Evolutionary conservation across 768 basidiomycete species (phyloP).

Genomic region (Mycena kentingensis): DNA sequence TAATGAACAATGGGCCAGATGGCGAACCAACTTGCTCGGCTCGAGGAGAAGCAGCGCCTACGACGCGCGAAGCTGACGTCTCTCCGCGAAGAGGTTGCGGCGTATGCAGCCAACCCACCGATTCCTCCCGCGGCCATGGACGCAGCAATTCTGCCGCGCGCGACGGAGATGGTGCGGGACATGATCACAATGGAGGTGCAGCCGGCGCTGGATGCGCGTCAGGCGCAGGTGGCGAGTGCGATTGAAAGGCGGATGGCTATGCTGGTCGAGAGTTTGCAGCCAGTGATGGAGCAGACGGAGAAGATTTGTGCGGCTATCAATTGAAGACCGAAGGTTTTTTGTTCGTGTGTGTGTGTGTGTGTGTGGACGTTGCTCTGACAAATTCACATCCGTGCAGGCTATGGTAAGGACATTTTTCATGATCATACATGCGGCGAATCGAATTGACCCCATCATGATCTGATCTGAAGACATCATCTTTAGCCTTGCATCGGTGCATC

Average conservation of each 20-base stretch:
- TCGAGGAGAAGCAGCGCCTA: not conserved
- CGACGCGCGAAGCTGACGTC: not conserved
- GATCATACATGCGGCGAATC: too few relatives aligned
- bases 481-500: too few relatives aligned
- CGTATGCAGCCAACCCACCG: not conserved
- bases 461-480: too few relatives aligned
- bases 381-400: too few relatives aligned
- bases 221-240: not conserved
- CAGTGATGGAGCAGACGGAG: slow-evolving; percentile 33
- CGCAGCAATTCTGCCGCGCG: not conserved
- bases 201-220: slow-evolving; percentile 4
- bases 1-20: too few relatives aligned
- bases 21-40: not conserved
- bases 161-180: not conserved
- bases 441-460: too few relatives aligned
- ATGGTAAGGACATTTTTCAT: too few relatives aligned
- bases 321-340: too few relatives aligned
- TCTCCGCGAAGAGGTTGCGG: not conserved
- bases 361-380: too few relatives aligned
- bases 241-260: slow-evolving; percentile 26
- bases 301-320: too few relatives aligned
- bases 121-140: slow-evolving; percentile 4
- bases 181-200: slow-evolving; percentile 15
- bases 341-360: too few relatives aligned
- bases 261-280: slow-evolving; percentile 32